Conservation (phyloP, 2,329 filamentous ascomycete species). For the Colletotrichum falcatum region DNA sequence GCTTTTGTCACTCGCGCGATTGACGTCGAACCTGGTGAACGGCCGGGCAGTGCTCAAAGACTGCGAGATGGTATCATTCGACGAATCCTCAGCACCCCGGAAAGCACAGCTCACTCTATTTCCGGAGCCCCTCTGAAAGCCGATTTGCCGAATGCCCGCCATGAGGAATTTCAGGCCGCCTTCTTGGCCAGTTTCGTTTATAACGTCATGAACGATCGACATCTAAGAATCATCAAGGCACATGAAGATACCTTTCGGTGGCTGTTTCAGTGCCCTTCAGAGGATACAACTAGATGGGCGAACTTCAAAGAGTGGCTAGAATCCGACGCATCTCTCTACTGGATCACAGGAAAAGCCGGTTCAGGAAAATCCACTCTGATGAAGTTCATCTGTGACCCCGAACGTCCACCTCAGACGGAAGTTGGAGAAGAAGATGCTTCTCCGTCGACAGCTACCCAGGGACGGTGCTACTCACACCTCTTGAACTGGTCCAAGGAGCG, state of each 20-base stretch:
- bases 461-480: not conserved
- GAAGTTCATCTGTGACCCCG: conserved; percentile 52
- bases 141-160: not conserved
- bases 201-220: conserved; percentile 2
- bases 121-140: not conserved
- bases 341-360: conserved; percentile 56
- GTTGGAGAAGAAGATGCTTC: not conserved
- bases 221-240: not conserved
- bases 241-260: not conserved
- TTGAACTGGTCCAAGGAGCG: not conserved
- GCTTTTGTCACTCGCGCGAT: not conserved
- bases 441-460: not conserved
- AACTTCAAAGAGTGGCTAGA: conserved; percentile 11
- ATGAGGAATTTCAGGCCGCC: not conserved
- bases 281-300: not conserved
- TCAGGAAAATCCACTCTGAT: conserved; percentile 61
- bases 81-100: not conserved
- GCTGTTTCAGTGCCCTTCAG: not conserved
- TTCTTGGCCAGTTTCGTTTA: not conserved
- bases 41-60: not conserved
- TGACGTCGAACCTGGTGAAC: not conserved
- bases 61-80: not conserved
- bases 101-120: not conserved
- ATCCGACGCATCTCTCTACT: not conserved
- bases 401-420: too few relatives aligned